phyloP scores from a whole-genome alignment of 164 flowering plant species.

The Macadamia integrifolia region DNA sequence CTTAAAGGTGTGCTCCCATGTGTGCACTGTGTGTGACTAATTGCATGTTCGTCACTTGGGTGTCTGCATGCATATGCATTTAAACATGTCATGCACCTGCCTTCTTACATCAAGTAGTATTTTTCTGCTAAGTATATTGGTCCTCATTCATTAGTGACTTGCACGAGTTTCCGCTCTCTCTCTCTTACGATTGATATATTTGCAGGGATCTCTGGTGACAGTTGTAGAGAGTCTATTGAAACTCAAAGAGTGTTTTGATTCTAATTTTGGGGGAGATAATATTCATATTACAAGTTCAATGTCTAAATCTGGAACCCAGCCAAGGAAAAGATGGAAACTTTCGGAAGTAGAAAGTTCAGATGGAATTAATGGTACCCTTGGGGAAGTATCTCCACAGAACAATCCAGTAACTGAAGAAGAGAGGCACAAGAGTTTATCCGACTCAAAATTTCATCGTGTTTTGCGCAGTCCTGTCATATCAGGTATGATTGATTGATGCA shows the following conservation, averaged over 20 bases:
- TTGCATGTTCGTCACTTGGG: too few relatives aligned
- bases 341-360: constrained; percentile 22
- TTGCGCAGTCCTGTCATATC: constrained; percentile 19
- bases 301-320: constrained; percentile 20
- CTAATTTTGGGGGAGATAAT: constrained; percentile 20
- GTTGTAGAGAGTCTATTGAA: constrained; percentile 59
- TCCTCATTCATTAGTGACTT: not conserved
- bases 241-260: constrained; percentile 30
- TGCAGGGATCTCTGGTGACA: constrained; percentile 65
- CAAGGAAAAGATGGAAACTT: constrained; percentile 34
- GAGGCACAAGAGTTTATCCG: constrained; percentile 15
- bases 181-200: constrained; percentile 1
- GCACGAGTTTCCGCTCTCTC: not conserved
- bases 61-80: too few relatives aligned
- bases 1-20: too few relatives aligned
- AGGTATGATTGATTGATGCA: constrained; percentile 18
- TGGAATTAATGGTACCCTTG: constrained; percentile 15
- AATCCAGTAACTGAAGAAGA: constrained; percentile 22
- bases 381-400: constrained; percentile 16
- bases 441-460: constrained; percentile 23
- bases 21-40: too few relatives aligned
- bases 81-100: not conserved
- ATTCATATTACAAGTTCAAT: constrained; percentile 1
- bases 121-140: not conserved
- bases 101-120: not conserved